Evolutionary conservation across 2,329 filamentous ascomycete genomes (phyloP), one percentile per base, ranked within the genome.

Genomic region (Aspergillus tamarii): DNA sequence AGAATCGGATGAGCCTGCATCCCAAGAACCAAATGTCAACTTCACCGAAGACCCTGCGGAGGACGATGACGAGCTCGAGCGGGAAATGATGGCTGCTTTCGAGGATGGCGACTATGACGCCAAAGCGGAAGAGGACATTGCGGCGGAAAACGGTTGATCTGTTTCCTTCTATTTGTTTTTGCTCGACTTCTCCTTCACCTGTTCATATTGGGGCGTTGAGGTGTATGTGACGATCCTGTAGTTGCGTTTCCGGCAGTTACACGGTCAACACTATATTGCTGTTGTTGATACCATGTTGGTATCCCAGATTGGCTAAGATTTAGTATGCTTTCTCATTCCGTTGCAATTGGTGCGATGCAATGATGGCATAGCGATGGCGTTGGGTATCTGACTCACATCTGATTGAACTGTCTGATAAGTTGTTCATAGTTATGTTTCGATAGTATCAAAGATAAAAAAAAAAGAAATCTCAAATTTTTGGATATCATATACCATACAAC

Each of bases 31-130:
- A 46, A 73, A 74, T 57, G 73, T 71, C 30, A 73, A 59, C 2
- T 64, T 68, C 32, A 67, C 68, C 0, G 72, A 73, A 61, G 69
- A 74, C 21, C 72, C 74, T 2, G 74, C 76, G 41, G 80, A 81
- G 21, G 81, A 82, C 9, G 80, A 84, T 11, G 81, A 83, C 62
- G 81, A 80, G 57, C 70, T 84, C 26, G 82, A 83, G 63, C 75
- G 77, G 43, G 88, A 89, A 69, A 81, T 91, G 73, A 79, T 88
- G 70, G 87, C 87, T 1, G 88, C 86, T 67, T 79, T 89, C 67
- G 86, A 88, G 60, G 78, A 78, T 26, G 73, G 69, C 6, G 73
- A 70, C 12, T 75, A 78, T 56, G 79, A 77, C 41, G 65, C 70
- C 26, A 67, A 74, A 59, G 74, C 68, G 60, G 75, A 80, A 64